Base-by-base conservation (phyloP, 768 basidiomycete genomes). In the Hypholoma fasciculare region DNA sequence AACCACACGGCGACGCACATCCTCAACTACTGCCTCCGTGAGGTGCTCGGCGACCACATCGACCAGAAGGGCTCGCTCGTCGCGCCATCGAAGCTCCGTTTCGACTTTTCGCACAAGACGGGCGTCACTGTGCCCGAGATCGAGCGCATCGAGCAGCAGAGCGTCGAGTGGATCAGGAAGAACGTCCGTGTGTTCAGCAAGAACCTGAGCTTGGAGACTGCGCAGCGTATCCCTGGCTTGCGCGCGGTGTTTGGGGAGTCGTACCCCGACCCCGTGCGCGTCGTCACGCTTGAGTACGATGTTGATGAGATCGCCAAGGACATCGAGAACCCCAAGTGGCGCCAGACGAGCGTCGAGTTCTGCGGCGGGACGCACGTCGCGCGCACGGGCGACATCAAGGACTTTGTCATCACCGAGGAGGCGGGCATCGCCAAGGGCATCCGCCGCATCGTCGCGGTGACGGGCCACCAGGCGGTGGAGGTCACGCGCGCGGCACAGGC, bases 1-100 rank as follows among this genome's bases (percentile, higher is more conserved):
- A 99, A 99, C 68, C 97, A 99, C 76, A 98, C 97, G 26, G 97
- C 89, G 19, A 99, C 97, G 0, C 97, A 99, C 71, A 97, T 99
- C 65, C 90, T 99, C 65, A 99, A 99, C 78, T 99, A 82, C 68
- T 85, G 79, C 53, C 84, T 99, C 3, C 90, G 97, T 37, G 97
- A 98, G 68, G 85, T 94, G 11, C 86, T 98, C 11, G 97, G 97
- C 23, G 95, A 98, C 70, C 97, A 98, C 67, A 89, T 98, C 59
- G 97, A 98, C 72, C 97, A 99, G 71, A 97, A 92, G 70, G 97
- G 97, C 34, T 98, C 97, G 3, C 85, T 99, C 47, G 97, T 99
- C 61, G 95, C 97, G 1, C 94, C 95, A 0, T 86, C 88, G 20
- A 98, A 97, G 73, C 84, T 99, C 23, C 93, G 97, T 16, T 99